phyloP scores from a whole-genome alignment of 2,329 filamentous ascomycete species.

The Ceratocystis diversiconidia region DNA sequence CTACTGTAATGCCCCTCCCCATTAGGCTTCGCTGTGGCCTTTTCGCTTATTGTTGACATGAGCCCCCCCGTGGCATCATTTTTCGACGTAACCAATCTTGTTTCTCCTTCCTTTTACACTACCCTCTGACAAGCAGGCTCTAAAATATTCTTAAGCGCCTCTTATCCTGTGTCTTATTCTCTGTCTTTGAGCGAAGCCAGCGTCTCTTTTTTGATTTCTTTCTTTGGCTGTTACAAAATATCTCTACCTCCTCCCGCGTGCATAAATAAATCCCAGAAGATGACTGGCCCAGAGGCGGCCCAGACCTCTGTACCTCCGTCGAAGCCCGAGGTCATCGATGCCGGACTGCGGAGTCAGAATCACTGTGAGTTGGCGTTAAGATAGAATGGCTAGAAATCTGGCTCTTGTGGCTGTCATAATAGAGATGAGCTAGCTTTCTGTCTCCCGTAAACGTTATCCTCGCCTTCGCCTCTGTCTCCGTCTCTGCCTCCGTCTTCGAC shows the following conservation, averaged over 20 bases:
- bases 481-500: slow-evolving; percentile 1
- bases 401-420: too few relatives aligned
- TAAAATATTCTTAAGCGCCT: slow-evolving; percentile 5
- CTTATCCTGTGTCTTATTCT: not conserved
- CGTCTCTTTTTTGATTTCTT: not conserved
- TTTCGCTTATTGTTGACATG: not conserved
- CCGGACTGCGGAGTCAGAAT: slow-evolving; percentile 66
- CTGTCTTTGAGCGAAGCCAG: not conserved
- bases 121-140: not conserved
- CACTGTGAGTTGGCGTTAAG: slow-evolving; percentile 43
- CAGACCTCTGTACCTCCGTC: slow-evolving; percentile 15
- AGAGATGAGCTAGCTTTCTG: too few relatives aligned
- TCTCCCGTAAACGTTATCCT: not conserved
- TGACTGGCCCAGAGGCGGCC: slow-evolving; percentile 13
- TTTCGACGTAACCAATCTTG: not conserved
- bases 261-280: not conserved
- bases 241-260: not conserved
- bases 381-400: not conserved
- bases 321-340: slow-evolving; percentile 37
- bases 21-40: not conserved
- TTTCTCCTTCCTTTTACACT: not conserved
- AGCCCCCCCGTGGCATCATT: not conserved
- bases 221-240: not conserved
- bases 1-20: not conserved
- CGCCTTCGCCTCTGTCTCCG: not conserved